Percentiles rank a stretch among this genome's conserved stretches.
Evolutionary conservation across 179 eudicot genomes (phyloP).

Genomic region (Carnegiea gigantea): DNA sequence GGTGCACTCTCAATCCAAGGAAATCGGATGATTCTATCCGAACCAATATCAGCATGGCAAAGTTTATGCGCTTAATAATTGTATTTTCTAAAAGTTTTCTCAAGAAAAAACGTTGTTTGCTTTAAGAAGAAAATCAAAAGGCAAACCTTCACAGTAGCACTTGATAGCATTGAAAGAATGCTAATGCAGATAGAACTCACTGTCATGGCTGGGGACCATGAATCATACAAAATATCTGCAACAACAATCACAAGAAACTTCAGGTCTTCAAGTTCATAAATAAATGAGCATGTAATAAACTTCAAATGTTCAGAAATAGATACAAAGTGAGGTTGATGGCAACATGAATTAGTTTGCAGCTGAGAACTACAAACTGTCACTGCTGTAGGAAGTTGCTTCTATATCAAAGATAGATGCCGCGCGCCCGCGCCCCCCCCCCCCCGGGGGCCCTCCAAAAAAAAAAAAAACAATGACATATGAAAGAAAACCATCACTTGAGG

Average conservation of each 20-base stretch:
- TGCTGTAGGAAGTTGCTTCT: not conserved
- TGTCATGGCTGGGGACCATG: constrained; percentile 78
- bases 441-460: not conserved
- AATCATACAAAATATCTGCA: constrained; percentile 65
- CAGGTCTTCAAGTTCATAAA: not conserved
- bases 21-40: not conserved
- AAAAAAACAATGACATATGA: not conserved
- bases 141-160: constrained; percentile 57
- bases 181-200: constrained; percentile 71
- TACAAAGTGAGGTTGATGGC: not conserved
- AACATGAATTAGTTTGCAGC: constrained; percentile 5
- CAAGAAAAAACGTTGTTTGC: not conserved
- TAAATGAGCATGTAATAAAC: not conserved
- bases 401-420: no score
- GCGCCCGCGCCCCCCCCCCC: not conserved
- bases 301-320: not conserved
- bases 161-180: constrained; percentile 70
- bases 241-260: constrained; percentile 4
- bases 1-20: not conserved
- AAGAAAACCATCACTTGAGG: not conserved
- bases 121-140: constrained; percentile 4
- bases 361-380: not conserved
- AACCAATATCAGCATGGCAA: no score
- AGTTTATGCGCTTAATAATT: not conserved
- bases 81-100: not conserved